Evolutionary conservation across 2,329 filamentous ascomycete genomes (phyloP).

Genomic region (Fusarium fracticaudum): DNA sequence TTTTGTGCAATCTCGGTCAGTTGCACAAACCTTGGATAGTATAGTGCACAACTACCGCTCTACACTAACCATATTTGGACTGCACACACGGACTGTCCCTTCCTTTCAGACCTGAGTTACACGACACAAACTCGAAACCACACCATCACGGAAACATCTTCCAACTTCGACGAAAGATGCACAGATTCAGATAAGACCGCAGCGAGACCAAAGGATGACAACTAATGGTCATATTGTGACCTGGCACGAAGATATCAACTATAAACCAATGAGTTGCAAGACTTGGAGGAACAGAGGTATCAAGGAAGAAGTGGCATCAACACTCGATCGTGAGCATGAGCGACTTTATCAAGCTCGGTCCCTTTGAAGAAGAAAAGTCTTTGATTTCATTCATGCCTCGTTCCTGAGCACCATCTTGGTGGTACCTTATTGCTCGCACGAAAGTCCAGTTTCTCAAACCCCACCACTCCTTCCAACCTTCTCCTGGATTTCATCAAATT

Average conservation of each 20-base stretch:
- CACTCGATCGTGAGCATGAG: background rate
- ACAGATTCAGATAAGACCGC: constrained; percentile 12
- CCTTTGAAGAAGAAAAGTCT: constrained; percentile 13
- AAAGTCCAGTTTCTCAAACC: background rate
- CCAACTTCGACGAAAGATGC: background rate
- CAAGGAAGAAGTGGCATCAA: background rate
- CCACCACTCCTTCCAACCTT: constrained; percentile 24
- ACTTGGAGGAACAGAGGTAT: background rate
- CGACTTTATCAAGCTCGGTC: background rate
- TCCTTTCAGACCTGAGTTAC: background rate
- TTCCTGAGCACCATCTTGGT: constrained; percentile 25
- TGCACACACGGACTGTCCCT: background rate
- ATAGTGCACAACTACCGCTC: constrained; percentile 1
- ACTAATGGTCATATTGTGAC: background rate
- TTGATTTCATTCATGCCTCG: constrained; percentile 23
- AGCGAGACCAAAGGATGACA: constrained; percentile 6
- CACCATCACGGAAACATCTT: constrained; percentile 29
- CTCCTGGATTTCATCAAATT: constrained; percentile 24
- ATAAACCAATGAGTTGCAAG: background rate
- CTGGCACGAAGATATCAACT: background rate
- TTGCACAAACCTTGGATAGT: constrained; percentile 1
- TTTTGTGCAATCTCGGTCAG: background rate
- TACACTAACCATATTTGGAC: background rate
- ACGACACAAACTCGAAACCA: constrained; percentile 34
- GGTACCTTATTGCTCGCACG: background rate